Evolutionary conservation across 805 yeast species (phyloP).

Genomic region (Wickerhamiella cacticola): DNA sequence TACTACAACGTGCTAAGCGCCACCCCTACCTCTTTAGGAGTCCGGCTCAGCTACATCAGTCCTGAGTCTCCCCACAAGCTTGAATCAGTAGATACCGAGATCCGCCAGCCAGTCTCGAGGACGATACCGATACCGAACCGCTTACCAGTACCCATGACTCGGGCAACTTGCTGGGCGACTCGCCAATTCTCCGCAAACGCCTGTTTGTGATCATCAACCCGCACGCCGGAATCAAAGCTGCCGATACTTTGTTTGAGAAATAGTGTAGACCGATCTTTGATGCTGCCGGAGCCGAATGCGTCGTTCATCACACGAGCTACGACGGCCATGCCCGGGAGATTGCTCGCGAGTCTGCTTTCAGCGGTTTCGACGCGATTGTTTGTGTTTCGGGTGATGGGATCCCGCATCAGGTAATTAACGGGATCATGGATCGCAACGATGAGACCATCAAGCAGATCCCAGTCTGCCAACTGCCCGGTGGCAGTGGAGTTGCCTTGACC

Average conservation of each 20-base stretch:
- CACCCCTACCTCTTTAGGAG: constrained; percentile 7
- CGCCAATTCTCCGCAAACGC: constrained; percentile 26
- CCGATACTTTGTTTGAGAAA: constrained; percentile 41
- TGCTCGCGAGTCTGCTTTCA: constrained; percentile 38
- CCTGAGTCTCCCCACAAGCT: constrained; percentile 8
- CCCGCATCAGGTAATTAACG: constrained; percentile 90
- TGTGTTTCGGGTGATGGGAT: constrained; percentile 97
- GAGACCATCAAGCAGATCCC: constrained; percentile 52
- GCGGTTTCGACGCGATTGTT: constrained; percentile 59
- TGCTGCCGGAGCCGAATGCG: constrained; percentile 50
- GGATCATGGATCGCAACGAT: constrained; percentile 58
- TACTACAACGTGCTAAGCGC: constrained; percentile 8
- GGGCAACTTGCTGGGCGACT: background rate
- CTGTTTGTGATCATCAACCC: constrained; percentile 74
- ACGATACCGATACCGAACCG: background rate
- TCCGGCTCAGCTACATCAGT: constrained; percentile 6
- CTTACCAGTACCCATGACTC: background rate
- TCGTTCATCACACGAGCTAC: constrained; percentile 50
- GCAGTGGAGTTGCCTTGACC: constrained; percentile 90
- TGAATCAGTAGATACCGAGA: constrained; percentile 1
- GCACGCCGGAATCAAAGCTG: constrained; percentile 77
- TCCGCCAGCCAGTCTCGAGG: background rate
- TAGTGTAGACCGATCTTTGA: constrained; percentile 57
- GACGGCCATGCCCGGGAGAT: constrained; percentile 64
- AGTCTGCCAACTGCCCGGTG: constrained; percentile 84